Evolutionary conservation across 768 basidiomycete genomes (phyloP), one percentile per base, ranked within the genome.

Genomic region (Termitomyces bulborhizus): DNA sequence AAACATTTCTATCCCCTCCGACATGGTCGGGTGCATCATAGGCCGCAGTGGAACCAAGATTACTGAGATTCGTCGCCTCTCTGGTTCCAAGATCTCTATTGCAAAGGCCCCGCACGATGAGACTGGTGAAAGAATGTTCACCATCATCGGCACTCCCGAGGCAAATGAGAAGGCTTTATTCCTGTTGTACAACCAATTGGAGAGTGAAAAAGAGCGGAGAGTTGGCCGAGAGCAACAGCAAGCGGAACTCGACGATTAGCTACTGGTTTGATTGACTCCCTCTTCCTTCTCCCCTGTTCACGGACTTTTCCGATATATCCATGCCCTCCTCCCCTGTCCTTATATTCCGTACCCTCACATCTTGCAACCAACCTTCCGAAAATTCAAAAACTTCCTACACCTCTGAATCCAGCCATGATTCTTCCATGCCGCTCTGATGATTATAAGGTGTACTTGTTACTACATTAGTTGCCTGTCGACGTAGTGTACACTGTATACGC

Each of bases 41-140:
- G 96, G 96, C 57, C 90, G 94, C 60, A 92, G 88, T 69, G 96
- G 96, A 31, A 90, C 92, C 62, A 98, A 98, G 81, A 99, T 99
- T 65, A 98, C 96, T 51, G 97, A 99, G 72, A 99, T 99, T 68
- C 91, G 97, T 64, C 90, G 96, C 55, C 84, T 98, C 44, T 97
- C 93, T 58, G 97, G 97, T 40, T 96, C 92, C 63, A 93, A 94
- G 76, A 99, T 99, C 69, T 93, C 90, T 54, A 99, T 99, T 66
- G 97, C 97, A 62, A 99, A 99, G 74, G 88, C 91, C 47, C 93
- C 97, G n/a, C 97, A 98, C 67, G 97, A 98, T 65, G 97, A 98
- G 66, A 94, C 95, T 41, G 97, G 96, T 65, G 97, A 99, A 76
- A 82, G 97, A 62, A 98, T 99, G 96, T 99, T 99, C 77, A 93